Conservation (phyloP, 2,329 filamentous ascomycete species). For the Aureobasidium sp. region DNA sequence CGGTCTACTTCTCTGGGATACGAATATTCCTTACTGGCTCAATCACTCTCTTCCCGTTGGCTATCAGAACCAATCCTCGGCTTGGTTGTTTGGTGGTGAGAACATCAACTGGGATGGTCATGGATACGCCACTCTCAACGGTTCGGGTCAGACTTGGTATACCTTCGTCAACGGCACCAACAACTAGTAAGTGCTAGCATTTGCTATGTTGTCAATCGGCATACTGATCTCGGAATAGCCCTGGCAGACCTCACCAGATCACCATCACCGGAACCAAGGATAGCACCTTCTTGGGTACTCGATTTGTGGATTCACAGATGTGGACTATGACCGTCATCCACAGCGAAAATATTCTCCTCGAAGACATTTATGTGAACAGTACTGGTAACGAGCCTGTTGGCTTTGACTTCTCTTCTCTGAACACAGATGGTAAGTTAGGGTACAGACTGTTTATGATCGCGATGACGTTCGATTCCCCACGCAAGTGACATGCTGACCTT, state of each 20-base stretch:
- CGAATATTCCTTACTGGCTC: conserved; percentile 46
- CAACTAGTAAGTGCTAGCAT: conserved; percentile 32
- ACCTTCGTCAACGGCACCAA: conserved; percentile 37
- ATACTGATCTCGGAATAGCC: conserved; percentile 14
- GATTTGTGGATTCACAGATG: conserved; percentile 53
- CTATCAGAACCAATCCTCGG: conserved; percentile 50
- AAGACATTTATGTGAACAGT: conserved; percentile 49
- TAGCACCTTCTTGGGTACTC: conserved; percentile 41
- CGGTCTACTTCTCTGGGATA: conserved; percentile 40
- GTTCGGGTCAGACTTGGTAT: conserved; percentile 56
- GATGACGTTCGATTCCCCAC: too few relatives aligned
- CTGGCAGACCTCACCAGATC: conserved; percentile 45
- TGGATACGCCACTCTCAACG: conserved; percentile 48
- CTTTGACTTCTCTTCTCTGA: conserved; percentile 19
- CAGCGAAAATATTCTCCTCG: conserved; percentile 40
- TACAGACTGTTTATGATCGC: too few relatives aligned
- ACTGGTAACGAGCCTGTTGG: conserved; percentile 25
- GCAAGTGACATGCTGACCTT: too few relatives aligned
- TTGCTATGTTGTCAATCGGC: too few relatives aligned
- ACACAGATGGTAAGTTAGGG: conserved; percentile 34
- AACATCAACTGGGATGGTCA: conserved; percentile 45
- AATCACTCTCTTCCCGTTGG: conserved; percentile 44
- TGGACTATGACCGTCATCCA: conserved; percentile 48
- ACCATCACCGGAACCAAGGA: conserved; percentile 45
- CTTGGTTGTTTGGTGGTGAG: conserved; percentile 49